Percentiles rank a stretch among this genome's conserved stretches.
Conservation (phyloP, 106 monocot genomes). For the Triglochin maritima region DNA sequence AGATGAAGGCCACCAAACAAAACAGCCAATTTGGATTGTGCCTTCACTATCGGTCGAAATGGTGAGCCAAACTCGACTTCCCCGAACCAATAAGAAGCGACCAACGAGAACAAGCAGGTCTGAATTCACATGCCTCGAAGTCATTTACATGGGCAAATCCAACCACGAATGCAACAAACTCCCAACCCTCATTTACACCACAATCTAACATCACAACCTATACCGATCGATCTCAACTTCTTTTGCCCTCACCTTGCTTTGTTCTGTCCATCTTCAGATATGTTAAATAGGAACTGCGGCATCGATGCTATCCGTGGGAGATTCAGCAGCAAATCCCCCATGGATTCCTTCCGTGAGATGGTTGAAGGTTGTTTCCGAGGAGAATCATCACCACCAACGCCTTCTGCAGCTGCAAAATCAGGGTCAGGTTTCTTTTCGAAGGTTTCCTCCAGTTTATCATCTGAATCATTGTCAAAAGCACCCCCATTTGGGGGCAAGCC, state of each 20-base stretch:
- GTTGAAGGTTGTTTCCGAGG: conserved; percentile 3
- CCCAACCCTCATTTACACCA: too few species aligned
- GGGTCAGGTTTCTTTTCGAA: conserved; percentile 2
- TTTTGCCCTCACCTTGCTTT: conserved; percentile 6
- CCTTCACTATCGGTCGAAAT: too few species aligned
- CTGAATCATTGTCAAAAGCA: neutral
- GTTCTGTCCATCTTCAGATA: conserved; percentile 14
- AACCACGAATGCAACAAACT: too few species aligned
- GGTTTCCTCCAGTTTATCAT: neutral
- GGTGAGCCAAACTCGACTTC: too few species aligned
- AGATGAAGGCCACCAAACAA: too few species aligned
- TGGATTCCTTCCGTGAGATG: conserved; percentile 20
- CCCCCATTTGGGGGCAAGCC: neutral
- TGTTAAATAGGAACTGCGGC: conserved; percentile 18
- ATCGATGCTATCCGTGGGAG: conserved; percentile 25
- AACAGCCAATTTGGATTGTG: too few species aligned
- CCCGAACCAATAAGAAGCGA: too few species aligned
- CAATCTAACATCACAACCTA: too few species aligned
- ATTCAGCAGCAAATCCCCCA: conserved; percentile 17
- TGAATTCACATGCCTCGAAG: too few species aligned
- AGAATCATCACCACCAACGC: neutral
- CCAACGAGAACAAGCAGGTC: too few species aligned
- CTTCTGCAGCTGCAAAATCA: neutral
- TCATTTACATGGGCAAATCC: too few species aligned
- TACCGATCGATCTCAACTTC: too few species aligned